A percentile compares a stretch with the other conserved stretches of the same genome.
phyloP scores from a whole-genome alignment of 1,139 yeast genomes.

The Insectozyma bohioensis region DNA sequence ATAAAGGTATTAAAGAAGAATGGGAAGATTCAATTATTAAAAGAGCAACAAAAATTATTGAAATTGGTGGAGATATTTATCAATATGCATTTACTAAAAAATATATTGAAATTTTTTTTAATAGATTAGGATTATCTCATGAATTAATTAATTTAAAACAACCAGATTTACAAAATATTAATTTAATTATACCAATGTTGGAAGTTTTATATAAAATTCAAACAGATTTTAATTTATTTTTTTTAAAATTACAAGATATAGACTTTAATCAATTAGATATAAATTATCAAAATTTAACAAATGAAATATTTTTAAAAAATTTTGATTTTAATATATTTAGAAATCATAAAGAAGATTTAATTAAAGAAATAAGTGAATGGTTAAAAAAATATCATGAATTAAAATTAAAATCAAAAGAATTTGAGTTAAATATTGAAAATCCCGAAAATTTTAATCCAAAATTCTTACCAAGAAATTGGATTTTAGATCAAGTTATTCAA shows the following conservation, averaged over 20 bases:
- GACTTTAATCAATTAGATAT: constrained; percentile 16
- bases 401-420: constrained; percentile 29
- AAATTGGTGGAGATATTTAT: constrained; percentile 63
- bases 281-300: constrained; percentile 26
- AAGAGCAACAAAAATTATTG: constrained; percentile 67
- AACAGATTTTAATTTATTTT: constrained; percentile 80
- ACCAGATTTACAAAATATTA: constrained; percentile 40
- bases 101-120: constrained; percentile 60
- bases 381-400: constrained; percentile 36
- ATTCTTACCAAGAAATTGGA: constrained; percentile 85
- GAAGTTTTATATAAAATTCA: constrained; percentile 60
- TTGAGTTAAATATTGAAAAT: constrained; percentile 32
- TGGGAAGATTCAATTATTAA: constrained; percentile 52
- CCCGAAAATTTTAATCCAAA: constrained; percentile 64
- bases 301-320: constrained; percentile 21
- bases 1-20: constrained; percentile 41
- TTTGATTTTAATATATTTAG: constrained; percentile 20
- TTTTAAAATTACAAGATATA: constrained; percentile 56
- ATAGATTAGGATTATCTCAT: constrained; percentile 63
- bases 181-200: constrained; percentile 59
- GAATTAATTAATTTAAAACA: constrained; percentile 35
- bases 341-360: constrained; percentile 33
- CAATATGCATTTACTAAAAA: constrained; percentile 59
- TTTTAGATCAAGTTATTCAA: constrained; percentile 77
- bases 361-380: constrained; percentile 37